phyloP scores from a whole-genome alignment of 306 rosid genomes.

The Dalbergia oliveri region DNA sequence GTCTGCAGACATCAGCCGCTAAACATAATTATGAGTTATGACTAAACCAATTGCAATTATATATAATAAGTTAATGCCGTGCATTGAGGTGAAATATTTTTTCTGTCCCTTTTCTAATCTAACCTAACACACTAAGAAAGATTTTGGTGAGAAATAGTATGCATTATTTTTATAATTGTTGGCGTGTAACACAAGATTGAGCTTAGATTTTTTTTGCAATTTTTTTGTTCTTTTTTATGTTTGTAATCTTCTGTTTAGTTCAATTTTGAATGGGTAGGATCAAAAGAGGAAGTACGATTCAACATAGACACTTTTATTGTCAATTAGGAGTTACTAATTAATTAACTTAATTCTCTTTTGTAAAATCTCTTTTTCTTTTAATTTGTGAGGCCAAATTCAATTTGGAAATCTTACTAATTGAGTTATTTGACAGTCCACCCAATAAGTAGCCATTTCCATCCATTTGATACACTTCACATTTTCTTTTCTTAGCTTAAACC shows the following conservation, averaged over 20 bases:
- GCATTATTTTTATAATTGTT: neutral
- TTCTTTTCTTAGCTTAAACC: too few relatives aligned
- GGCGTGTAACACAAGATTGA: neutral
- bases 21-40: slow-evolving; percentile 5
- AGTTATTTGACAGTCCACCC: too few relatives aligned
- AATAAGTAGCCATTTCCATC: too few relatives aligned
- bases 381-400: too few relatives aligned
- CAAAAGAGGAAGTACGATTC: too few relatives aligned
- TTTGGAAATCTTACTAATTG: too few relatives aligned
- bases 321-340: too few relatives aligned
- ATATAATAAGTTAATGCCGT: neutral
- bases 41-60: neutral
- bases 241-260: neutral
- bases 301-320: too few relatives aligned
- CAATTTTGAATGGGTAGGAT: neutral
- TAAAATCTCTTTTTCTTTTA: too few relatives aligned
- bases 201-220: neutral
- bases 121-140: neutral
- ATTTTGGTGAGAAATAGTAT: neutral
- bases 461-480: too few relatives aligned
- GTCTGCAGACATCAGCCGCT: slow-evolving; percentile 30
- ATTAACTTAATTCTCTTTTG: too few relatives aligned
- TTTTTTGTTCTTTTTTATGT: neutral
- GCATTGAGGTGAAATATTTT: neutral
- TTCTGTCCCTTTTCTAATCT: neutral